Percentiles rank a stretch among this genome's conserved stretches.
Evolutionary conservation across 345 rosid species (phyloP).

Genomic region (Eucalyptus sideroxylon): DNA sequence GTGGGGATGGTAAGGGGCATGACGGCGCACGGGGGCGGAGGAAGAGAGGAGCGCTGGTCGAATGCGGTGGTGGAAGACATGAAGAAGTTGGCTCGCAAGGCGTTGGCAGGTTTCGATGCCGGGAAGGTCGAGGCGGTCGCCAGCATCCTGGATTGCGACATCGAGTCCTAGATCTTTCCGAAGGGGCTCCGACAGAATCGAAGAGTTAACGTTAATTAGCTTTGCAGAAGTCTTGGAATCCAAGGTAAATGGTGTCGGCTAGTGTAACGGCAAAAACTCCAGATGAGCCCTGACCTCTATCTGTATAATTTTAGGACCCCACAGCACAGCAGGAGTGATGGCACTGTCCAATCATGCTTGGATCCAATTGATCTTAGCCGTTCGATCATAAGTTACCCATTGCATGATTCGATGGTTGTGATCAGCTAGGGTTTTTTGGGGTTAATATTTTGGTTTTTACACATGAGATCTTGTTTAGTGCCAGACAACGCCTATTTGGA

Average conservation of each 20-base stretch:
- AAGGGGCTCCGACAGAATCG: neutral
- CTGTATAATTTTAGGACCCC: neutral
- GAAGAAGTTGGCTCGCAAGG: conserved; percentile 4
- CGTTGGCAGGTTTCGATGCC: conserved; percentile 16
- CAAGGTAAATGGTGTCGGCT: neutral
- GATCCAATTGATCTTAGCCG: neutral
- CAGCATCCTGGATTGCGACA: neutral
- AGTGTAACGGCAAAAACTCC: neutral
- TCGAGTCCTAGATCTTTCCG: neutral
- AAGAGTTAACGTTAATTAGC: neutral
- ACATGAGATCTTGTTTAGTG: neutral
- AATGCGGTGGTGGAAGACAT: conserved; percentile 8
- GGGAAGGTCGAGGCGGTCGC: conserved; percentile 7
- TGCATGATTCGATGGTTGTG: neutral
- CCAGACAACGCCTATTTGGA: no score
- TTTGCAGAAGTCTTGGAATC: neutral
- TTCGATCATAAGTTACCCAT: neutral
- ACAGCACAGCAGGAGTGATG: neutral
- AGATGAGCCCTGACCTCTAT: neutral
- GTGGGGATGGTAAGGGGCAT: conserved; percentile 31
- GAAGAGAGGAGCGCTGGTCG: neutral
- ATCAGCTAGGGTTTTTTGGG: neutral
- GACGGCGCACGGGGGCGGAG: neutral
- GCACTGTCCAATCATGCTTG: neutral
- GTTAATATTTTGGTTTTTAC: neutral